These are phyloP conservation scores for Ustilago cynodontis DNA, from an alignment of 1,284 basidiomycete genomes.

Conservation along the genomic window DNA sequence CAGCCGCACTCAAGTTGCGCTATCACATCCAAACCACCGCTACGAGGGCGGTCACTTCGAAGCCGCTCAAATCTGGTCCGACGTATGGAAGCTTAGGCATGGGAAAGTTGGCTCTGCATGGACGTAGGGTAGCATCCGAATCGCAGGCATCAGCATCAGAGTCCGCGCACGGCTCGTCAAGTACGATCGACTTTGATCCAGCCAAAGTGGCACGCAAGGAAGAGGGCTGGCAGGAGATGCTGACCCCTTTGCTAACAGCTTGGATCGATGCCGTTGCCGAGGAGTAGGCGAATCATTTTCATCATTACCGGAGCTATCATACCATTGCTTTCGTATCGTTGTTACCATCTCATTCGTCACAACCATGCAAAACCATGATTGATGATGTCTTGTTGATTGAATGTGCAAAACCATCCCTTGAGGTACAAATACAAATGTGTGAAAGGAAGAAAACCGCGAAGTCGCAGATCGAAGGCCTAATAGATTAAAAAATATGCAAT, in stretches of 20 bases:
- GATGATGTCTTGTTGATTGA: neutral
- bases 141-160: constrained; percentile 8
- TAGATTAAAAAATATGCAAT: constrained; percentile 10
- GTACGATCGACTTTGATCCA: constrained; percentile 76
- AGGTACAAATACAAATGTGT: constrained; percentile 19
- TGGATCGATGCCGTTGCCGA: constrained; percentile 80
- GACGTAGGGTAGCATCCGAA: constrained; percentile 35
- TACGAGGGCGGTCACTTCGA: constrained; percentile 3
- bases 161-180: neutral
- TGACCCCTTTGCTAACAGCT: constrained; percentile 75
- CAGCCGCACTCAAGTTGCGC: constrained; percentile 49
- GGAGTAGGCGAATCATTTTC: constrained; percentile 71
- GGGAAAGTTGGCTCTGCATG: constrained; percentile 45
- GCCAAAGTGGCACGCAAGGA: constrained; percentile 79
- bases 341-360: neutral
- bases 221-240: constrained; percentile 83
- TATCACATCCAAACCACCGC: constrained; percentile 48
- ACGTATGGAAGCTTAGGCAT: constrained; percentile 36
- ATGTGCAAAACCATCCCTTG: neutral
- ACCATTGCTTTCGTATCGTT: neutral
- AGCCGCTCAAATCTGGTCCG: neutral
- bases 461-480: neutral
- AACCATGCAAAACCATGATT: neutral
- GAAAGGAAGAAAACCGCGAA: neutral
- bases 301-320: neutral